Conservation (phyloP, 2,329 filamentous ascomycete genomes). For the Fusarium nurragi region DNA sequence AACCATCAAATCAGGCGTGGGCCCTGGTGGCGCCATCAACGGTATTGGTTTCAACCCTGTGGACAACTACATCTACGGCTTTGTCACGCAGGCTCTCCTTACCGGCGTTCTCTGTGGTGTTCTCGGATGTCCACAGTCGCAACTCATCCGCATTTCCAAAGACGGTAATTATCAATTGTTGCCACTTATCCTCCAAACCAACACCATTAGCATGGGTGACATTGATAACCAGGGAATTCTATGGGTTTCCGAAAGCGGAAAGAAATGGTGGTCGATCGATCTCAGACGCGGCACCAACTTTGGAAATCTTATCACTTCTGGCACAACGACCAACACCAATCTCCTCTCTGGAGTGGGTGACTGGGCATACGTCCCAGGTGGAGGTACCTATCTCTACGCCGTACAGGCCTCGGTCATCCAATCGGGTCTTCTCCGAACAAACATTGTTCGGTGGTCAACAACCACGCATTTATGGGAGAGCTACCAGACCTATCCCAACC, state of each 20-base stretch:
- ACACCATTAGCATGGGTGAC: slow-evolving; percentile 28
- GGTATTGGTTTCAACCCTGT: slow-evolving; percentile 37
- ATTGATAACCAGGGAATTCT: slow-evolving; percentile 19
- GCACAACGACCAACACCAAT: background rate
- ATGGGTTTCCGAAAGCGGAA: slow-evolving; percentile 18
- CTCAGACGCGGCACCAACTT: background rate
- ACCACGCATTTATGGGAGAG: slow-evolving; percentile 5
- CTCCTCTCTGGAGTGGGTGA: slow-evolving; percentile 1
- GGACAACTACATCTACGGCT: slow-evolving; percentile 39
- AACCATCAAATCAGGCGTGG: background rate
- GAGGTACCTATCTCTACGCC: slow-evolving; percentile 30
- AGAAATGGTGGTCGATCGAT: slow-evolving; percentile 25
- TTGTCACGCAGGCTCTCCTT: background rate
- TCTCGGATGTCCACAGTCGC: background rate
- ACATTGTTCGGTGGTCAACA: slow-evolving; percentile 17
- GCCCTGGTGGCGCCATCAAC: slow-evolving; percentile 11
- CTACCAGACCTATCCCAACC: background rate
- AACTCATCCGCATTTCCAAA: slow-evolving; percentile 27
- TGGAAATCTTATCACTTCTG: background rate
- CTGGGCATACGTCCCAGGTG: slow-evolving; percentile 33
- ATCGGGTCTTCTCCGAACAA: background rate
- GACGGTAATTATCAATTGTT: slow-evolving; percentile 1
- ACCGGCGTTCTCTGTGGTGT: background rate
- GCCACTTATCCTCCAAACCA: background rate
- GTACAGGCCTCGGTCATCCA: slow-evolving; percentile 11